Base-by-base conservation (phyloP, 192 early-diverging fungal species). In the Glomus cerebriforme region DNA sequence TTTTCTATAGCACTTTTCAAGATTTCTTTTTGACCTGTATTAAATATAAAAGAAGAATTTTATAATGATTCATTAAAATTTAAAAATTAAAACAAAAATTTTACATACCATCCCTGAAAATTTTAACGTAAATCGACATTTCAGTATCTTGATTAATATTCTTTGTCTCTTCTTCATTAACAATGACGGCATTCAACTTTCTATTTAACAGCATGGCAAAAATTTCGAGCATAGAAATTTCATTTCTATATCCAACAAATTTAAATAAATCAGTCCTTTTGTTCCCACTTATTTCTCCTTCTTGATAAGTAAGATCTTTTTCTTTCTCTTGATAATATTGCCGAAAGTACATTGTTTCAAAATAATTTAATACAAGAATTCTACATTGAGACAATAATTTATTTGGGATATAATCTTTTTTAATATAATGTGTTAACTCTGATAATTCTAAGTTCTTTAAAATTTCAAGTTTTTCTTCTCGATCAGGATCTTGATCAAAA, bases 1-100 rank as follows among this genome's bases (percentile, higher is more conserved):
- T 22, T 68, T 31, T 12, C 34, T 22, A 68, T 19, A 15, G 34
- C 66, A 37, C 29, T 35, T 0, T 9, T 37, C 24, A 68, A 31
- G 31, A 68, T 68, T 68, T 68, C 66, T 34, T 68, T 68, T 68
- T 68, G 66, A 31, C 34, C 66, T 68, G 5, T 31, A 35, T 19
- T 35, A 19, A 67, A 34, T 29, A 17, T 32, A 34, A 67, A 67
- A 35, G n/a, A 34, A n/a, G n/a, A n/a, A n/a, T n/a, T n/a, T n/a
- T n/a, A n/a, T n/a, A n/a, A n/a, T n/a, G n/a, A n/a, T n/a, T n/a
- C n/a, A n/a, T n/a, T n/a, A n/a, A n/a, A n/a, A n/a, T n/a, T n/a
- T n/a, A n/a, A n/a, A n/a, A n/a, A n/a, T n/a, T n/a, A n/a, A n/a
- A n/a, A n/a, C n/a, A n/a, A n/a, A n/a, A n/a, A n/a, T n/a, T n/a